Base-by-base conservation (phyloP, 164 flowering plant genomes). In the Brasenia schreberi region DNA sequence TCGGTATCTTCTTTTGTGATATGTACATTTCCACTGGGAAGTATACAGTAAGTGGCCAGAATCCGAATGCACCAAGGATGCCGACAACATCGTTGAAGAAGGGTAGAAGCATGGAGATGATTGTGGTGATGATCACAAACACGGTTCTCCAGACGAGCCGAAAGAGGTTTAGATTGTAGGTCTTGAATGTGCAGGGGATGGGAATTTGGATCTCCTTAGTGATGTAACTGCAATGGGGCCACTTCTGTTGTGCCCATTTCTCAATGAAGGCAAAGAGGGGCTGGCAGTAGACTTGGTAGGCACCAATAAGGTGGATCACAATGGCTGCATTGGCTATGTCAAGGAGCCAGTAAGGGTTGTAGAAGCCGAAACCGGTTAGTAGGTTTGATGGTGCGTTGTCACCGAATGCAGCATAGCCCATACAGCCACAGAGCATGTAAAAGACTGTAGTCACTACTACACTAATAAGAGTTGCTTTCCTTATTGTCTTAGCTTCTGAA, bases 21-120 rank as follows among this genome's bases (percentile, higher is more conserved):
- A 84, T 79, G 67, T 86, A 84, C 84, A 86, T 83, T 73, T 82
- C 87, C 19, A 86, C 78, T 0, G 91, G 91, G 53, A 86, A 83
- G 67, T 79, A 86, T 0, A 86, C 90, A 0, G 88, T 86, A 9
- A 86, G 67, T 0, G 90, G 90, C 88, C 88, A 86, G 63, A 86
- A 86, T 18, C 84, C 86, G 0, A 86, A 63, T 0, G 90, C 85
- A 11, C 90, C 88, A 0, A 86, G 79, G 39, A 86, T 60, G 7
- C 86, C 90, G 6, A 86, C 82, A 0, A 82, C 77, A 27, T 81
- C 86, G 62, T 81, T 86, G 76, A 84, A 86, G 80, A 86, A 86
- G 0, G 90, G 90, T 6, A 84, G 75, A 33, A 86, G 70, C 90
- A 86, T 84, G 3, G 91, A 71, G 43, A 86, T 77, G 45, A 82